Evolutionary conservation across 2,329 filamentous ascomycete genomes (phyloP).

Genomic region (Cytospora schulzeri): DNA sequence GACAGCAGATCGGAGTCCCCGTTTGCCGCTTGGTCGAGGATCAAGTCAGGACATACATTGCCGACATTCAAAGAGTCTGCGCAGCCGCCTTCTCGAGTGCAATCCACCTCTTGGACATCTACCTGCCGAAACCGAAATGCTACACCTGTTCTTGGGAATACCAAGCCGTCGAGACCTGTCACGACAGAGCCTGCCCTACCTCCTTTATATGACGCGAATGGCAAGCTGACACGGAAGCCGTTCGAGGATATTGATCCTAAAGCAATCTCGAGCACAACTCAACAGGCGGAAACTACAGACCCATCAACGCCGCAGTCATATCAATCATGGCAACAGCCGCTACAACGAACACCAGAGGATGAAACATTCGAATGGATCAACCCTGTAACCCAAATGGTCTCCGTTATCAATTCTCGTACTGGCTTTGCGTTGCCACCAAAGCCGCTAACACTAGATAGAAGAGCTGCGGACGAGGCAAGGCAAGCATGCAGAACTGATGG

Average conservation of each 20-base stretch:
- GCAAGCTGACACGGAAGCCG: slow-evolving; percentile 47
- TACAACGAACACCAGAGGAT: slow-evolving; percentile 32
- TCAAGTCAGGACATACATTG: slow-evolving; percentile 32
- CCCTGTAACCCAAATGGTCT: slow-evolving; percentile 56
- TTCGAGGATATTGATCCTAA: slow-evolving; percentile 42
- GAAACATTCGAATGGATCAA: slow-evolving; percentile 59
- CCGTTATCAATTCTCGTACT: slow-evolving; percentile 57
- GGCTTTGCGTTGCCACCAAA: slow-evolving; percentile 45
- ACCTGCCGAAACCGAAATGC: not conserved
- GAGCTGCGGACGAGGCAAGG: slow-evolving; percentile 25
- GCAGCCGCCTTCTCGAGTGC: slow-evolving; percentile 16
- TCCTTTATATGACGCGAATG: slow-evolving; percentile 44
- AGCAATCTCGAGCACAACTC: not conserved
- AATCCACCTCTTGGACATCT: not conserved
- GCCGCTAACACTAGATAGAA: slow-evolving; percentile 16
- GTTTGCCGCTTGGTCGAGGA: slow-evolving; percentile 44
- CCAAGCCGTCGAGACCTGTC: not conserved
- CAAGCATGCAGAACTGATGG: slow-evolving; percentile 38
- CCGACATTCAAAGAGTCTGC: slow-evolving; percentile 34
- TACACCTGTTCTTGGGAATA: not conserved
- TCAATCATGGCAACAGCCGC: not conserved
- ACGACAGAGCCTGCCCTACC: not conserved
- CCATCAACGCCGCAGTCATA: not conserved
- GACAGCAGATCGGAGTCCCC: slow-evolving; percentile 31
- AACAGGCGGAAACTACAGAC: not conserved